These are phyloP conservation scores for Stipa capillata DNA, from an alignment of 176 grass and related monocot genomes.

Conservation along the genomic window DNA sequence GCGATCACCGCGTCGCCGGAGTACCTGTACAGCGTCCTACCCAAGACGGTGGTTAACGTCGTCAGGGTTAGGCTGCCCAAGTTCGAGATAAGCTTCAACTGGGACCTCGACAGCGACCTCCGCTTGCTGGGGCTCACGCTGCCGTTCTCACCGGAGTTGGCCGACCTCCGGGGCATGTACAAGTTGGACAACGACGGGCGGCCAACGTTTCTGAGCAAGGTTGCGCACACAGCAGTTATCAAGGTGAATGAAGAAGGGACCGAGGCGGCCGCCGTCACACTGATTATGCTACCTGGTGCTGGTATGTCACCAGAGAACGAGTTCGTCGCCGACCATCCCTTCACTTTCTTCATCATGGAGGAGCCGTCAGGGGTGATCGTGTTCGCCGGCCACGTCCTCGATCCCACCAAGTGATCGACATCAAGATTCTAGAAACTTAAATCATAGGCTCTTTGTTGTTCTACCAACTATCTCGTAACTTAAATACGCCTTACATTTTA, in stretches of 20 bases:
- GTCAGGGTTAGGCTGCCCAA: neutral
- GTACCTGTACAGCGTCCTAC: neutral
- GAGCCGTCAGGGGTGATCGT: neutral
- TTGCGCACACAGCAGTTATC: neutral
- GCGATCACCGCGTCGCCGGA: neutral
- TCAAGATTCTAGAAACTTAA: too few species aligned
- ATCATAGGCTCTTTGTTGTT: too few species aligned
- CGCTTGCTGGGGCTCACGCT: neutral
- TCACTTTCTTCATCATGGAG: conserved; percentile 26
- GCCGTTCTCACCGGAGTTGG: neutral
- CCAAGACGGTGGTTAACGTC: accelerated
- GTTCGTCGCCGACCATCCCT: conserved; percentile 14
- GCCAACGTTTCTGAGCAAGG: neutral
- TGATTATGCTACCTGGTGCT: accelerated
- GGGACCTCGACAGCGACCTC: neutral
- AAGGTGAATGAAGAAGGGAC: neutral
- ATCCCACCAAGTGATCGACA: neutral
- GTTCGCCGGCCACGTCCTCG: neutral
- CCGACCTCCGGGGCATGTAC: neutral
- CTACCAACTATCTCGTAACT: too few species aligned
- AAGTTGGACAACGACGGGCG: neutral
- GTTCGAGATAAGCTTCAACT: neutral
- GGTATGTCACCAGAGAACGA: neutral
- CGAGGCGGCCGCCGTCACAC: neutral
- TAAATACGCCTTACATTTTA: too few species aligned